A percentile compares a stretch with the other conserved stretches of the same genome.
phyloP scores from a whole-genome alignment of 768 basidiomycete species.

The Leccinum obscurum region DNA sequence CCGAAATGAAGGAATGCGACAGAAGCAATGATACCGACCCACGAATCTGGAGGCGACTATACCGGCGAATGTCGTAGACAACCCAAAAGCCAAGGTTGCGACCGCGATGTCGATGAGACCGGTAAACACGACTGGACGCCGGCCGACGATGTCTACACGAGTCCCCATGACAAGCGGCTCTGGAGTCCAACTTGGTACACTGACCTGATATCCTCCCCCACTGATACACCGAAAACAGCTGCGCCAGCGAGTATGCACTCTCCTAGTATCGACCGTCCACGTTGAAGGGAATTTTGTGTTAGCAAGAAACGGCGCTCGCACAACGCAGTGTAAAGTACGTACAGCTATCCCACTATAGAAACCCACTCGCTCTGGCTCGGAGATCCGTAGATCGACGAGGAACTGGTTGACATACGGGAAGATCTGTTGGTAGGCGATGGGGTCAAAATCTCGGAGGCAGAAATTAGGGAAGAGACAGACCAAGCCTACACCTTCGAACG shows the following conservation, averaged over 20 bases:
- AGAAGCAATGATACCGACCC: conserved; percentile 34
- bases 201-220: conserved; percentile 61
- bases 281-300: not conserved
- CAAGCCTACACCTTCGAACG: conserved; percentile 96
- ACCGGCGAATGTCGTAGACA: conserved; percentile 49
- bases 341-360: conserved; percentile 69
- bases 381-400: conserved; percentile 51
- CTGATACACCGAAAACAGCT: conserved; percentile 58
- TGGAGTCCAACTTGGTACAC: conserved; percentile 8
- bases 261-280: conserved; percentile 42
- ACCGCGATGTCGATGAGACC: conserved; percentile 53
- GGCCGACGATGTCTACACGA: conserved; percentile 54
- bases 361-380: conserved; percentile 56
- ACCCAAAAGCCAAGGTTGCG: conserved; percentile 52
- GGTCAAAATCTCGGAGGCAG: conserved; percentile 35
- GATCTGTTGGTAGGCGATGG: conserved; percentile 60
- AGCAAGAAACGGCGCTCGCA: not conserved
- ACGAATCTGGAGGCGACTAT: conserved; percentile 54
- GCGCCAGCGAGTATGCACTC: conserved; percentile 59
- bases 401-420: conserved; percentile 70
- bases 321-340: conserved; percentile 1
- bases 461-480: conserved; percentile 40
- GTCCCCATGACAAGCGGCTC: not conserved
- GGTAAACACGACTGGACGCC: conserved; percentile 58
- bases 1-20: not conserved